Percentiles rank a stretch among this genome's conserved stretches.
These are phyloP conservation scores for Pseudocercospora fuligena DNA, from an alignment of 2,329 filamentous ascomycete genomes.

Conservation along the genomic window DNA sequence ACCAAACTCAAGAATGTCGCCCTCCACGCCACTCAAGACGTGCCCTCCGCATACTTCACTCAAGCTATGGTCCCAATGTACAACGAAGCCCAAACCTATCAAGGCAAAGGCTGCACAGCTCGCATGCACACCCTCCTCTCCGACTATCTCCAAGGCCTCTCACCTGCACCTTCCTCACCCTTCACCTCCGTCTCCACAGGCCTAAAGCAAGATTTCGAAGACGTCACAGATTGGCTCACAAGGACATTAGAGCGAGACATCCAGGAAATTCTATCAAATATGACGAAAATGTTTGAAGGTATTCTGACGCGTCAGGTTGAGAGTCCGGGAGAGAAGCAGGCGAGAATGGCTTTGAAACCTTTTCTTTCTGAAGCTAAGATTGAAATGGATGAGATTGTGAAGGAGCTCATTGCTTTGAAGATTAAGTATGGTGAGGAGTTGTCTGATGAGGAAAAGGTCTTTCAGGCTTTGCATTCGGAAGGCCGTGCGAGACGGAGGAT, in stretches of 20 bases:
- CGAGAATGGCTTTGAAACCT: neutral
- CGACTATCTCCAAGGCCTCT: neutral
- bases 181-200: slow-evolving; percentile 5
- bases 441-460: neutral
- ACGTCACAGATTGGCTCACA: slow-evolving; percentile 1
- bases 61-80: slow-evolving; percentile 27
- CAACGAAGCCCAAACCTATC: slow-evolving; percentile 20
- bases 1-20: neutral
- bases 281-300: slow-evolving; percentile 9
- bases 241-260: slow-evolving; percentile 9
- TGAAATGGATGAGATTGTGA: slow-evolving; percentile 15
- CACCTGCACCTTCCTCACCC: slow-evolving; percentile 12
- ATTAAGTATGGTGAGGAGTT: slow-evolving; percentile 13
- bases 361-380: slow-evolving; percentile 2
- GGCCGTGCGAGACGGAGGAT: neutral
- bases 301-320: neutral
- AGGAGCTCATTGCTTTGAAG: slow-evolving; percentile 20
- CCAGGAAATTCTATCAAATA: slow-evolving; percentile 14
- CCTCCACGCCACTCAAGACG: neutral
- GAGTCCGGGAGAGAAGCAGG: neutral
- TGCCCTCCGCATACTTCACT: slow-evolving; percentile 25
- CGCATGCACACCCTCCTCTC: slow-evolving; percentile 2
- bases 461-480: neutral
- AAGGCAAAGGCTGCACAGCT: slow-evolving; percentile 14
- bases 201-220: slow-evolving; percentile 9